Evolutionary conservation across 2,329 filamentous ascomycete genomes (phyloP), one percentile per base, ranked within the genome.

Genomic region (Fusarium phyllophilum): DNA sequence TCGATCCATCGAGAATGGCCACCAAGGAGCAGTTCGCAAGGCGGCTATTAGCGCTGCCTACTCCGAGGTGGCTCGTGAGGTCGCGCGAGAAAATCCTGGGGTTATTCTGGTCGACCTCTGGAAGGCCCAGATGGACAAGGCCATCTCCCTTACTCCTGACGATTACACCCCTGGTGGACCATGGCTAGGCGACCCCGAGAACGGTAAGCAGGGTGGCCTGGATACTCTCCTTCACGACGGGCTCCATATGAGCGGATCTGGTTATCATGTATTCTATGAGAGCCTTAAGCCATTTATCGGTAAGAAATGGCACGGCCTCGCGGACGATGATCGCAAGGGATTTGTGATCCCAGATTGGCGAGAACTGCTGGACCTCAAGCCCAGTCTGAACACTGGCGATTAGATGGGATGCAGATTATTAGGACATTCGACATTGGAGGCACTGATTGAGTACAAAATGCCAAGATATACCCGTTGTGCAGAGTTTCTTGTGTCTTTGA

Each of bases 71-170:
- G 82, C 91, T 86, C 78, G 93, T 84, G 81, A 86, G 80, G 81
- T 98, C 88, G 94, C 93, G 13, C 89, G 90, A 18, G 87, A 90
- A 68, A 86, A 92, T 58, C 85, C 93, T 1, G 92, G 88, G 5
- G 85, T 96, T 7, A 86, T 90, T 0, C 88, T 96, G 4, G 84
- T 97, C 29, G 94, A 98, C 82, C 87, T 98, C 4, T 97, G 94
- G 90, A 88, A 89, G 69, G 90, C 90, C 0, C 88, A 98, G 77
- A 94, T 97, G 91, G 86, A 89, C 62, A 86, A 89, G 87, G 95
- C 81, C 84, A 89, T 82, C 80, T 87, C 80, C 80, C 89, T 82
- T 82, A 89, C 82, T 79, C 89, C 80, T 75, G 83, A 87, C 55
- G 92, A 91, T 78, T 87, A 90, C 61, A 84, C 89, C 49, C 83